phyloP scores from a whole-genome alignment of 1,139 yeast species.

The Suhomyces yuchorum region DNA sequence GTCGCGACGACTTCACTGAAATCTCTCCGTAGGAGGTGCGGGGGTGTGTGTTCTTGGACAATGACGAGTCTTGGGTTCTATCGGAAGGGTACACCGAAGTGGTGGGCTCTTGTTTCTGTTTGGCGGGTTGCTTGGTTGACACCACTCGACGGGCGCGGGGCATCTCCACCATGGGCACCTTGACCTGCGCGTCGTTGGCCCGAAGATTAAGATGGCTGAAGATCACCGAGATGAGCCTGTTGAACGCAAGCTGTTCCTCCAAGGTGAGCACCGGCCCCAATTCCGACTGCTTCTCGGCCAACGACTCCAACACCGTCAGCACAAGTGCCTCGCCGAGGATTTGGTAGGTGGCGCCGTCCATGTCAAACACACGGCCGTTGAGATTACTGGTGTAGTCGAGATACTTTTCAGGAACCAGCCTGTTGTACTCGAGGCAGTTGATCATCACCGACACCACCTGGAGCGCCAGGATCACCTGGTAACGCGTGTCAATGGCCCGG shows the following conservation, averaged over 20 bases:
- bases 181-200: constrained; percentile 8
- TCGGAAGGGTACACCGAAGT: background rate
- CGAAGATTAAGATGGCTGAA: constrained; percentile 19
- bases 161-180: constrained; percentile 2
- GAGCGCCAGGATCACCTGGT: constrained; percentile 23
- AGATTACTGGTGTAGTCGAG: constrained; percentile 20
- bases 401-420: constrained; percentile 17
- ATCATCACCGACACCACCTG: constrained; percentile 24
- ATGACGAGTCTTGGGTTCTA: background rate
- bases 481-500: constrained; percentile 17
- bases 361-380: constrained; percentile 24
- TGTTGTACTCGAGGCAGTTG: constrained; percentile 20
- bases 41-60: background rate
- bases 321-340: constrained; percentile 28
- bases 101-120: background rate
- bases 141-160: background rate
- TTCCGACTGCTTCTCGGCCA: constrained; percentile 5
- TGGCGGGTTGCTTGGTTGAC: background rate
- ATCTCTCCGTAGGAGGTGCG: constrained; percentile 11
- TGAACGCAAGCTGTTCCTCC: constrained; percentile 17
- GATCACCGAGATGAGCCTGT: constrained; percentile 17
- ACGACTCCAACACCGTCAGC: constrained; percentile 19
- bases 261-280: constrained; percentile 1
- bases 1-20: constrained; percentile 16
- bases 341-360: constrained; percentile 19